Conservation (phyloP, 1,284 basidiomycete genomes). For the Leccinum huronense region DNA sequence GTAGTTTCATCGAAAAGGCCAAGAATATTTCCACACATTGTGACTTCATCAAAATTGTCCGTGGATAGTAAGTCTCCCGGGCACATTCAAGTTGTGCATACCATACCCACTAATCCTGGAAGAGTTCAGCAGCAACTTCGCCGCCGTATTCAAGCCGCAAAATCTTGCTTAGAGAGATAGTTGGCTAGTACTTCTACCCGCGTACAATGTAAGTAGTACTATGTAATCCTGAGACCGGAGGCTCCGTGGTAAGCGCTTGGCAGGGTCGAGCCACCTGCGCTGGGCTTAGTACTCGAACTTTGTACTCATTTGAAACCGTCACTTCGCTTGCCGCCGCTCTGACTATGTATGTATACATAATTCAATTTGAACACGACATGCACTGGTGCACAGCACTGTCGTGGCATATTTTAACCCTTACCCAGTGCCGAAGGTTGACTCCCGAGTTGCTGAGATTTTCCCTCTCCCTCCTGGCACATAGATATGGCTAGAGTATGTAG, state of each 20-base stretch:
- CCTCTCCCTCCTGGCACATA: not conserved
- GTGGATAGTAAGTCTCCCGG: too few species aligned
- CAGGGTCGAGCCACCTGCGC: not conserved
- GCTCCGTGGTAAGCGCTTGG: not conserved
- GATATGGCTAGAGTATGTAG: not conserved
- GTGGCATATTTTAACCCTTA: not conserved
- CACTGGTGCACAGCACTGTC: not conserved
- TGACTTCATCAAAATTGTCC: conserved; percentile 51
- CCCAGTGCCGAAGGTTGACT: not conserved
- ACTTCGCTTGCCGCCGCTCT: too few species aligned
- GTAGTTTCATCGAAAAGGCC: conserved; percentile 82
- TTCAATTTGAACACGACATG: not conserved
- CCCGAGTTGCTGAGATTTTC: not conserved
- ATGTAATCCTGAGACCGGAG: too few species aligned
- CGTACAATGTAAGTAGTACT: too few species aligned
- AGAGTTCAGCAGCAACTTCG: too few species aligned
- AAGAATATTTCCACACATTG: conserved; percentile 66
- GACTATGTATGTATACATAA: not conserved
- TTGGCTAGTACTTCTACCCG: too few species aligned
- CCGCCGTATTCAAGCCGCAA: too few species aligned
- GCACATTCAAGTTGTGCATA: too few species aligned
- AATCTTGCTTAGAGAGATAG: too few species aligned
- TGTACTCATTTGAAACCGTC: too few species aligned
- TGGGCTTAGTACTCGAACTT: too few species aligned
- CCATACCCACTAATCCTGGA: too few species aligned